Conservation (phyloP, 257 asterid genomes). For the Nicotiana undulata region DNA sequence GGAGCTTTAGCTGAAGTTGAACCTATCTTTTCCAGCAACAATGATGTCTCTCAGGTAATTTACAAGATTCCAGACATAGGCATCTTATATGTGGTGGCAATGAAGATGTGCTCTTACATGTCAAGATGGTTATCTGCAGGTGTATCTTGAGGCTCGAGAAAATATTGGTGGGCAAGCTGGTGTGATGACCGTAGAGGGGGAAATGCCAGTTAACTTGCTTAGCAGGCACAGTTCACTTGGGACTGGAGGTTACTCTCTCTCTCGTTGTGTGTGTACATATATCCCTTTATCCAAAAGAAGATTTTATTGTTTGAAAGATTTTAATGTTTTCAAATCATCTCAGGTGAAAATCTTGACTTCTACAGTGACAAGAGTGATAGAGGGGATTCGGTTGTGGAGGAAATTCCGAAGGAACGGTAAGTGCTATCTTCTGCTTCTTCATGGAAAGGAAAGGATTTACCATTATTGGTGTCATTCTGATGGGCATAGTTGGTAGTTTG, state of each 20-base stretch:
- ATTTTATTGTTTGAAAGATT: not conserved
- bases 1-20: constrained; percentile 38
- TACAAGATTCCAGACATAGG: not conserved
- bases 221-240: constrained; percentile 7
- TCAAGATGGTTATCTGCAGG: not conserved
- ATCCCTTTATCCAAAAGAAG: not conserved
- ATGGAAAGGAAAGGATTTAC: not conserved
- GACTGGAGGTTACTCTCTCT: constrained; percentile 3
- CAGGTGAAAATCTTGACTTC: not conserved
- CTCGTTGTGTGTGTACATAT: not conserved
- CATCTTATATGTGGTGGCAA: not conserved
- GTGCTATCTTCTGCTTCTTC: not conserved
- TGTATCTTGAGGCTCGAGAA: constrained; percentile 4
- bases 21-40: constrained; percentile 27
- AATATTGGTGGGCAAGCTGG: not conserved
- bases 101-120: not conserved
- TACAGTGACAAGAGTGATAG: not conserved
- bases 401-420: not conserved
- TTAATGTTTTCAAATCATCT: not conserved
- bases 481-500: not conserved
- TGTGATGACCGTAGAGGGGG: constrained; percentile 6
- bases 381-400: not conserved
- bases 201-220: not conserved
- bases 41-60: constrained; percentile 49
- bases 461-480: not conserved